A percentile compares a stretch with the other conserved stretches of the same genome.
These are phyloP conservation scores for Xylaria sp. DNA, from an alignment of 2,329 filamentous ascomycete genomes.

Conservation along the genomic window DNA sequence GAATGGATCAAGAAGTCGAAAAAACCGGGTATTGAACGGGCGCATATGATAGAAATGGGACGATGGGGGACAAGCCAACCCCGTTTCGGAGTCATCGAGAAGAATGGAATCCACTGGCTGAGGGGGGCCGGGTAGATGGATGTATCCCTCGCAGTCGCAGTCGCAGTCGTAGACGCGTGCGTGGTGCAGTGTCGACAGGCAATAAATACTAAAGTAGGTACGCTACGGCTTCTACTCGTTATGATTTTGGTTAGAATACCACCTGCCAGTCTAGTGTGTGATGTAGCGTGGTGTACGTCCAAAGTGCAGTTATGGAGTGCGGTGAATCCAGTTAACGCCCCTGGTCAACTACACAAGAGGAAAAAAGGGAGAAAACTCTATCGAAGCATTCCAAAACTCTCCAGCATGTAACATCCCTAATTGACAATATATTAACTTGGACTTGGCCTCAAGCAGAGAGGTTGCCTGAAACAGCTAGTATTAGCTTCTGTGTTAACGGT, in stretches of 20 bases:
- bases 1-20: conserved; percentile 22
- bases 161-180: neutral
- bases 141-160: conserved; percentile 1
- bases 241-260: neutral
- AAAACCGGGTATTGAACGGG: conserved; percentile 31
- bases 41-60: conserved; percentile 16
- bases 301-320: neutral
- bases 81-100: conserved; percentile 30
- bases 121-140: neutral
- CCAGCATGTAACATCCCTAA: neutral
- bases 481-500: neutral
- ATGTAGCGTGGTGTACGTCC: neutral
- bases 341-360: neutral
- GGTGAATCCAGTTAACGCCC: too few relatives aligned
- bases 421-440: neutral
- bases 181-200: neutral
- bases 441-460: neutral
- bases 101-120: conserved; percentile 16
- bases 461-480: neutral
- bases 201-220: neutral
- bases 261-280: conserved; percentile 8
- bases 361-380: neutral
- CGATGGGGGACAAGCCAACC: conserved; percentile 28
- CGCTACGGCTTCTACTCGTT: neutral
- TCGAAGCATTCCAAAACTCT: conserved; percentile 18